These are phyloP conservation scores for Jatropha curcas DNA, from an alignment of 345 rosid genomes.

Conservation along the genomic window DNA sequence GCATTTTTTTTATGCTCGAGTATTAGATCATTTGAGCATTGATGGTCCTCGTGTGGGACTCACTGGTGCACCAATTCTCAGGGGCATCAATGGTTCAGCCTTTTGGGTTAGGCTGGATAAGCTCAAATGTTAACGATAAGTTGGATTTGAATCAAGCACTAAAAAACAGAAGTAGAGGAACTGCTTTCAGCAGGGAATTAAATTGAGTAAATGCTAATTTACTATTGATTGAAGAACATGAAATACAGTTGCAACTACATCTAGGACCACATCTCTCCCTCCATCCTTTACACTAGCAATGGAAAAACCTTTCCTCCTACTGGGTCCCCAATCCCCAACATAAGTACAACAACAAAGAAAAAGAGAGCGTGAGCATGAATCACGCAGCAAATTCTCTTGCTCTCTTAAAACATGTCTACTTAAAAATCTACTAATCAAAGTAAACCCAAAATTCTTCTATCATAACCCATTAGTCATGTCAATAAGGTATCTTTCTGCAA, in stretches of 20 bases:
- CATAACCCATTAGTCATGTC: background rate
- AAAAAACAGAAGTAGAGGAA: too few relatives aligned
- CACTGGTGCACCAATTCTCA: too few relatives aligned
- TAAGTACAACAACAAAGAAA: too few relatives aligned
- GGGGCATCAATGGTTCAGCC: too few relatives aligned
- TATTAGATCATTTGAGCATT: too few relatives aligned
- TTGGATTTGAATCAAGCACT: too few relatives aligned
- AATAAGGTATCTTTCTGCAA: constrained; percentile 78
- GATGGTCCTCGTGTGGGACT: too few relatives aligned
- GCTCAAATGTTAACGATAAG: too few relatives aligned
- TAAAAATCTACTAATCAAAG: background rate
- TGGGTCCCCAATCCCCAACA: background rate
- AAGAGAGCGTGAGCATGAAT: background rate
- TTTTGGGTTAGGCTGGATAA: too few relatives aligned
- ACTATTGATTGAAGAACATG: background rate
- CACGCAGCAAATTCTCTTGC: background rate
- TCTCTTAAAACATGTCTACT: background rate
- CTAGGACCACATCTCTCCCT: background rate
- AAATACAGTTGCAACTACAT: background rate
- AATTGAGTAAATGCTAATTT: background rate
- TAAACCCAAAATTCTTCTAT: too few relatives aligned
- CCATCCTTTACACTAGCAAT: constrained; percentile 4
- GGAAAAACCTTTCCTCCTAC: background rate
- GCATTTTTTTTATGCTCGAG: too few relatives aligned
- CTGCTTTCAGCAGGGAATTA: background rate